Conservation (phyloP, 2,329 filamentous ascomycete genomes). For the Alternaria brassicicola region DNA sequence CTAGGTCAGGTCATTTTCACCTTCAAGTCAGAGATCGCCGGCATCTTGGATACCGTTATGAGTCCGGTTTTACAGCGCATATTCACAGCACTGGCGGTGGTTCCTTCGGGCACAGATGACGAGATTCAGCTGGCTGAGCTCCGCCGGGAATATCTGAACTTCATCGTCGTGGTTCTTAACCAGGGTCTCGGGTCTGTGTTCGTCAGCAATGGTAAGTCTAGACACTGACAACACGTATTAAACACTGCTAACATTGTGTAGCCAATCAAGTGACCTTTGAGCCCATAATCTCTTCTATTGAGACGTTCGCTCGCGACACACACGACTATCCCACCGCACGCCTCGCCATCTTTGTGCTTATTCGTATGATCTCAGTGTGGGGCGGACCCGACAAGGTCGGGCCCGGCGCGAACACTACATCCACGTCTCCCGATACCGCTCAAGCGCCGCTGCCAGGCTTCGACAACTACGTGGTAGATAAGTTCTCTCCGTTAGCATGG, state of each 20-base stretch:
- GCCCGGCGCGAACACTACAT: constrained; percentile 34
- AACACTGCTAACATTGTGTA: constrained; percentile 26
- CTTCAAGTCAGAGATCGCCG: constrained; percentile 91
- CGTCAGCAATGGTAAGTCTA: constrained; percentile 71
- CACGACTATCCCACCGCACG: constrained; percentile 69
- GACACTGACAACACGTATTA: neutral
- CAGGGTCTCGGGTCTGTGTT: constrained; percentile 89
- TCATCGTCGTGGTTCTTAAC: constrained; percentile 85
- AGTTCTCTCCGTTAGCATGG: constrained; percentile 91
- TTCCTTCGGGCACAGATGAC: constrained; percentile 89
- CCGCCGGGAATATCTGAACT: constrained; percentile 92
- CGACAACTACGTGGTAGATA: constrained; percentile 84
- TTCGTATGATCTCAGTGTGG: constrained; percentile 85
- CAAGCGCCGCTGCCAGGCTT: constrained; percentile 77
- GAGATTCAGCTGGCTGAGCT: constrained; percentile 93
- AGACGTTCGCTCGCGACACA: constrained; percentile 80
- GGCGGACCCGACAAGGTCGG: constrained; percentile 75
- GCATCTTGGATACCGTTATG: constrained; percentile 85
- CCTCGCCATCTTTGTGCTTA: constrained; percentile 81
- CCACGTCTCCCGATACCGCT: constrained; percentile 57
- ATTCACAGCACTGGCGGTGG: constrained; percentile 81
- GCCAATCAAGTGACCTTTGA: constrained; percentile 92
- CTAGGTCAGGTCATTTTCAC: constrained; percentile 93
- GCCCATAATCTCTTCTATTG: constrained; percentile 81
- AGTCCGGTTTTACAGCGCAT: constrained; percentile 89